Conservation (phyloP, 441 rosid species). For the Erysimum cheiri region DNA sequence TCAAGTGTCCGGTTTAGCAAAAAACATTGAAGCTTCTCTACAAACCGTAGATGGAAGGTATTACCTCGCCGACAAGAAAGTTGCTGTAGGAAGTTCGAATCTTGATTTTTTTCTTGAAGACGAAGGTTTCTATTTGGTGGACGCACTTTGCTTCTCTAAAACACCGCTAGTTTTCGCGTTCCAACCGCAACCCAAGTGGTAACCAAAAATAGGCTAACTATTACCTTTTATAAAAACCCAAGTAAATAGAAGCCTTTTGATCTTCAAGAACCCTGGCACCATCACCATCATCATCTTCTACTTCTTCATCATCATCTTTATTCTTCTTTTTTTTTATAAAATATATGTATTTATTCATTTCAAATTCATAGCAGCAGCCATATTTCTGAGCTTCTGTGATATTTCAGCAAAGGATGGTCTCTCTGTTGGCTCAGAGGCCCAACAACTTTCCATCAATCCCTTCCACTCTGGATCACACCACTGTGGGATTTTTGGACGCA, state of each 20-base stretch:
- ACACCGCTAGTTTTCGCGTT: conserved; percentile 36
- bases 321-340: background rate
- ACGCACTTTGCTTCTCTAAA: background rate
- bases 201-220: conserved; percentile 40
- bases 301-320: conserved; percentile 29
- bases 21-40: too few species aligned
- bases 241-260: conserved; percentile 43
- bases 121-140: too few species aligned
- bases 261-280: conserved; percentile 28
- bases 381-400: conserved; percentile 81
- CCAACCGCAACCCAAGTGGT: conserved; percentile 36
- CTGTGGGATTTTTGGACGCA: conserved; percentile 91
- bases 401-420: conserved; percentile 88
- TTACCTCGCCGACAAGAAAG: too few species aligned
- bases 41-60: too few species aligned
- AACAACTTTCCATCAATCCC: conserved; percentile 86
- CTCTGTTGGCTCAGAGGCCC: conserved; percentile 85
- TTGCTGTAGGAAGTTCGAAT: too few species aligned
- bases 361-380: conserved; percentile 93
- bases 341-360: conserved; percentile 46
- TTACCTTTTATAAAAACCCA: conserved; percentile 42
- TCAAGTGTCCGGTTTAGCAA: too few species aligned
- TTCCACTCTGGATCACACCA: conserved; percentile 99
- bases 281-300: conserved; percentile 24
- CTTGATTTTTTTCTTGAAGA: too few species aligned